Percentiles rank a stretch among this genome's conserved stretches.
phyloP scores from a whole-genome alignment of 1,284 basidiomycete species.

The Naganishia liquefaciens region DNA sequence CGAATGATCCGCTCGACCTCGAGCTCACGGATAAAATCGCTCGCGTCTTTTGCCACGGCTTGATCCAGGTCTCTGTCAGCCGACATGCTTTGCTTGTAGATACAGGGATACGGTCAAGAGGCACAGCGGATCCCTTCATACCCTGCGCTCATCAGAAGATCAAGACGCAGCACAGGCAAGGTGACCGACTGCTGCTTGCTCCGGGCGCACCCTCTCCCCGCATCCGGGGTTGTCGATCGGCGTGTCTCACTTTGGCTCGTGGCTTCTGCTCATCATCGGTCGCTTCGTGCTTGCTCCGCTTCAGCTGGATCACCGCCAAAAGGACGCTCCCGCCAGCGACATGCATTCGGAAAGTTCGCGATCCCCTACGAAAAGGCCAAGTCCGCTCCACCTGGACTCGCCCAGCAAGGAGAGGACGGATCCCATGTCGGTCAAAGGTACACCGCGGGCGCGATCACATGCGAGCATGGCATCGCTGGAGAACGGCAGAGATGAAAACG shows the following conservation, averaged over 20 bases:
- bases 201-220: no score
- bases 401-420: not conserved
- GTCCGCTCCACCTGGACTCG: conserved; percentile 3
- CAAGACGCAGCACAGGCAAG: not conserved
- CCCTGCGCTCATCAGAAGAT: no score
- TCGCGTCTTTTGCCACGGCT: conserved; percentile 37
- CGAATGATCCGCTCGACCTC: conserved; percentile 57
- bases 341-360: not conserved
- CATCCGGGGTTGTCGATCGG: no score
- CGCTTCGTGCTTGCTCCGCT: no score
- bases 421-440: not conserved
- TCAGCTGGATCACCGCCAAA: no score
- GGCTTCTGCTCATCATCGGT: not conserved
- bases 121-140: no score
- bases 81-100: conserved; percentile 19
- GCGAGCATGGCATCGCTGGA: conserved; percentile 20
- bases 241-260: conserved; percentile 2
- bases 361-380: not conserved
- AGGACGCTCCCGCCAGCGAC: not conserved
- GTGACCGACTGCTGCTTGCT: not conserved
- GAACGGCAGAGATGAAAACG: conserved; percentile 7
- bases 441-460: conserved; percentile 1
- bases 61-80: conserved; percentile 31
- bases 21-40: conserved; percentile 39
- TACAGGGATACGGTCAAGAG: no score